A percentile compares a stretch with the other conserved stretches of the same genome.
Conservation (phyloP, 2,329 filamentous ascomycete genomes). For the Trichoderma sp. region DNA sequence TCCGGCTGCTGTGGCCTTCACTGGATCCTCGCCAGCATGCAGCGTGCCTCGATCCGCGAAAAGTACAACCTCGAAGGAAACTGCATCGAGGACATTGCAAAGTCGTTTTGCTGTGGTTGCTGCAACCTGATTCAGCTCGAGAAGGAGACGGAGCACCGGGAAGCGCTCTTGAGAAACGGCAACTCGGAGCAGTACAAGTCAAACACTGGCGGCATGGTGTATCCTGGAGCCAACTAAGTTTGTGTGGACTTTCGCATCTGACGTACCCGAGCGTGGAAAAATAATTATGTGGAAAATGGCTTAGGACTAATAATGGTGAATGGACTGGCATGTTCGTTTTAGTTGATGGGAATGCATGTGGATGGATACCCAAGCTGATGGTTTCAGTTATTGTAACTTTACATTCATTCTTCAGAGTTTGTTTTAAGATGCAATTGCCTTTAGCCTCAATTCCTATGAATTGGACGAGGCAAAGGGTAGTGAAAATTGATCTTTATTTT, state of each 20-base stretch:
- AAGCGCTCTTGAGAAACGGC: conserved; percentile 25
- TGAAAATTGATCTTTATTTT: neutral
- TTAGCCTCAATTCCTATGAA: neutral
- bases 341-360: neutral
- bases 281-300: neutral
- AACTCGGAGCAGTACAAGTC: conserved; percentile 24
- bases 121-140: conserved; percentile 47
- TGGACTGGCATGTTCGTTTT: neutral
- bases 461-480: neutral
- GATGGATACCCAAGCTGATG: neutral
- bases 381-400: neutral
- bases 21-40: conserved; percentile 44
- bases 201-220: conserved; percentile 23
- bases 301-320: neutral
- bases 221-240: conserved; percentile 13
- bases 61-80: conserved; percentile 46
- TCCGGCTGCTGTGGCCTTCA: conserved; percentile 39
- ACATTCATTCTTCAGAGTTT: neutral
- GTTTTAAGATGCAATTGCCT: neutral
- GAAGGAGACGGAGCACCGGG: conserved; percentile 44
- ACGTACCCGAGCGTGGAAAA: neutral
- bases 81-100: conserved; percentile 42
- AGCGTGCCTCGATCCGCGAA: conserved; percentile 44
- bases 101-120: conserved; percentile 45
- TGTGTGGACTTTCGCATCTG: neutral